Conservation (phyloP, 805 yeast genomes). For the Yamadazyma scolyti region DNA sequence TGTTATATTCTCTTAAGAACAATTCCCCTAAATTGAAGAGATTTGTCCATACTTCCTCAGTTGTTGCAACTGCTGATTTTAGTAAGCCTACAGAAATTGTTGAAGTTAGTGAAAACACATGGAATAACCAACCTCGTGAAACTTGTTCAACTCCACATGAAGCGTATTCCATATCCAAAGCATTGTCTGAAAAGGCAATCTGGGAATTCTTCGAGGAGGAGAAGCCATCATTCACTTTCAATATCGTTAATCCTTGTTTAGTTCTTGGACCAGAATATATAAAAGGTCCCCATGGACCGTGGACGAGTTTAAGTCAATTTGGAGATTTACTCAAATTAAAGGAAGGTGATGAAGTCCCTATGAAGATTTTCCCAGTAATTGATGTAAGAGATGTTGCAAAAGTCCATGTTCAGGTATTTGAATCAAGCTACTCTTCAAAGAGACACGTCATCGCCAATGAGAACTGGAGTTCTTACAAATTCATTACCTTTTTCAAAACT, state of each 20-base stretch:
- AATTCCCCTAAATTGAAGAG: constrained; percentile 39
- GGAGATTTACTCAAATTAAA: constrained; percentile 22
- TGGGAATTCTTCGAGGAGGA: constrained; percentile 47
- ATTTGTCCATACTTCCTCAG: constrained; percentile 51
- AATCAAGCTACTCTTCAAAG: too few species aligned
- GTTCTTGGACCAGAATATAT: constrained; percentile 53
- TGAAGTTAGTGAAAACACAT: constrained; percentile 23
- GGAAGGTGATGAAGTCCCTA: constrained; percentile 14
- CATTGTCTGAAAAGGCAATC: constrained; percentile 53
- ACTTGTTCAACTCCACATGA: constrained; percentile 18
- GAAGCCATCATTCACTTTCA: constrained; percentile 34
- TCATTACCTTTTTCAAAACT: too few species aligned
- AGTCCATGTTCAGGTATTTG: constrained; percentile 54
- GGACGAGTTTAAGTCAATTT: constrained; percentile 25
- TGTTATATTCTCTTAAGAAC: constrained; percentile 35
- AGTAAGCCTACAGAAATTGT: constrained; percentile 2
- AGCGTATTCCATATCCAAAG: constrained; percentile 46
- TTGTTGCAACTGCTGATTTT: constrained; percentile 3
- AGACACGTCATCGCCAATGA: too few species aligned
- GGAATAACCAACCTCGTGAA: constrained; percentile 25
- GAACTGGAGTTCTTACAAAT: too few species aligned
- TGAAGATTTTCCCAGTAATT: constrained; percentile 19
- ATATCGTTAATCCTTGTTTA: constrained; percentile 40
- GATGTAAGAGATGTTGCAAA: constrained; percentile 64
- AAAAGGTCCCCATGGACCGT: constrained; percentile 19